Evolutionary conservation across 176 grass and related monocot genomes (phyloP), one percentile per base, ranked within the genome.

Genomic region (Triticum timopheevii): DNA sequence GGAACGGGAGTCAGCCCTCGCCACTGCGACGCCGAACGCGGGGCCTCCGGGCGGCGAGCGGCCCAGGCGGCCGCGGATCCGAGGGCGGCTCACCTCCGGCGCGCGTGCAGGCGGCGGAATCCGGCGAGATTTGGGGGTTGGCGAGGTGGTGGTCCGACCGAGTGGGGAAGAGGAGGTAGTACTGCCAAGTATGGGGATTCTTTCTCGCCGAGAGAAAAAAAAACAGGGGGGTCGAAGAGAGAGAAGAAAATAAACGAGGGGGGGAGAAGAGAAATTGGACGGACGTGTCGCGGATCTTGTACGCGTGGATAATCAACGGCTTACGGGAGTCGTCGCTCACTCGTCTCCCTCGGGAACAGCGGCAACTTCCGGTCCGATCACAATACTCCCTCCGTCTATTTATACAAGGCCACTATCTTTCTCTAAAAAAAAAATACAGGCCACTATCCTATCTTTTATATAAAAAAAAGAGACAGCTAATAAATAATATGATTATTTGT

Each of bases 211-310:
- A 73, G 69, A 73, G 72, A 30, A 13, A 16, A 76, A 75, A 75
- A 75, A 76, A 31, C 4, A 79, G 42, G 31, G 73, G 25, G 77
- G 74, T 83, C 30, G 36, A 82, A 3, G 36, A 62, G 38, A n/a
- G 68, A 61, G 42, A 3, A 10, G 1, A 4, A 1, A 30, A 45
- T 23, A 40, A 27, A 1, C 0, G 1, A 71, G 42, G 72, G 40
- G 35, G 72, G 0, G 7, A 91, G 78, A 84, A 4, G 10, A 10
- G 4, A 38, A 45, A 5, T 30, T 65, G 28, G 78, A 17, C 40
- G 52, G 86, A 81, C 86, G 25, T 86, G 35, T 45, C 76, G 64
- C 16, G 34, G 83, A 76, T 90, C 84, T 87, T 78, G 23, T 89
- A 89, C 58, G 28, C 67, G 28, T 77, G 77, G 54, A 52, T 1